Base-by-base conservation (phyloP, 805 yeast species). In the Myxozyma lipomycoides region DNA sequence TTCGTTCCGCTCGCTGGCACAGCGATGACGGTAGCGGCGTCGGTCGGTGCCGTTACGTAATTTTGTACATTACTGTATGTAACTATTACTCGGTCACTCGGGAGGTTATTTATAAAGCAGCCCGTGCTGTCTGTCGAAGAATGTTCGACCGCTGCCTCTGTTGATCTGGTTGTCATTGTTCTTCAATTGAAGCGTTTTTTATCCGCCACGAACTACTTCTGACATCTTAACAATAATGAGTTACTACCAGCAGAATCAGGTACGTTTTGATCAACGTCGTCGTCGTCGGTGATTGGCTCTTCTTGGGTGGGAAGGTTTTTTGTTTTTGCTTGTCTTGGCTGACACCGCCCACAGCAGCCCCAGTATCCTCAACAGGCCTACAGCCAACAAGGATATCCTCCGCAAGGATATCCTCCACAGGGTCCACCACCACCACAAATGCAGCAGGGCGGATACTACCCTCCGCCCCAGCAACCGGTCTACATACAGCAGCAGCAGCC, bases 261-360 rank as follows among this genome's bases (percentile, higher is more conserved):
- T n/a, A n/a, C n/a, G n/a, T n/a, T n/a, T n/a, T n/a, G n/a, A n/a
- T n/a, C n/a, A n/a, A n/a, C 15, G 34, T 10, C 34, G 34, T 10
- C 12, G 10, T 28, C 12, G 15, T 10, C 34, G 10, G 12, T 28
- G 34, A 10, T 15, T 10, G 15, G 12, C 34, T 28, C 15, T 28
- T 10, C 34, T 10, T 10, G 34, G 12, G 10, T 28, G 34, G 34
- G 15, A 10, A 28, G 15, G 12, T 10, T 28, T 28, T 28, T 28
- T 28, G 10, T 28, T 28, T 28, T 28, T 28, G 10, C 15, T 28
- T 28, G 10, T 28, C 19, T 35, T 35, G 38, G 38, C 38, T n/a
- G 18, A 35, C 38, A n/a, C 38, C 10, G 34, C 34, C 10, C 34
- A 10, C 34, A 15, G 34, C n/a, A 76, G 48, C 48, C 44, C 9